Evolutionary conservation across 768 basidiomycete genomes (phyloP), one percentile per base, ranked within the genome.

Genomic region (Boletellus sp.): DNA sequence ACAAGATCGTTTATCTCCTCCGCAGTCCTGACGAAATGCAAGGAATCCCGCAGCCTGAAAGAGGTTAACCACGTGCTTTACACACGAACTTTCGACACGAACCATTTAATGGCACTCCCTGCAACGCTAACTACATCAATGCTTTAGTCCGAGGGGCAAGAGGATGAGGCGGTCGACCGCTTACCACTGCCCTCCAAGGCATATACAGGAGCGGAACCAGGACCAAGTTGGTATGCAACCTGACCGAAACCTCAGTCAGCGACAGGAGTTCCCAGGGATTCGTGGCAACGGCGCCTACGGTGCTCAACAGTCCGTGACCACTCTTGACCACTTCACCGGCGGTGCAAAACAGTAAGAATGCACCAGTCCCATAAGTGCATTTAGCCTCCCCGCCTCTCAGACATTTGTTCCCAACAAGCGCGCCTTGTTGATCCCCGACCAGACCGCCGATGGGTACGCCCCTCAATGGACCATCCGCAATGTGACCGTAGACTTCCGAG

Each of bases 391-490:
- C 95, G 56, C 80, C 76, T n/a, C 64, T 74, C 47, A 99, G 68
- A 63, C 96, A 98, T 68, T 96, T 97, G 74, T 99, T 97, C 0
- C 95, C 96, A 44, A 97, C 83, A 20, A 99, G 74, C 20, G 95
- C 95, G 6, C 89, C 96, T 67, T 99, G 96, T 72, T 99, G 96
- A 65, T 99, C 96, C n/a, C 96, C 96, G 8, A 95, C 84, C 41
- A 98, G 81, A 19, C 95, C 95, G 33, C 85, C 94, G 46, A 99
- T 90, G 9, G 86, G 86, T 11, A 93, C 76, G 35, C 88, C 91
- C 56, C 75, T 73, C 53, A 92, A 73, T 3, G 83, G 61, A 2
- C 90, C 89, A 28, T 73, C 72, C 8, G 78, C 71, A 49, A 97
- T 78, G 22, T 79, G 70, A 35, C 94, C 96, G 69, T 95, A 98